A percentile compares a stretch with the other conserved stretches of the same genome.
These are phyloP conservation scores for Stachybotrys elegans DNA, from an alignment of 2,329 filamentous ascomycete species.

Conservation along the genomic window DNA sequence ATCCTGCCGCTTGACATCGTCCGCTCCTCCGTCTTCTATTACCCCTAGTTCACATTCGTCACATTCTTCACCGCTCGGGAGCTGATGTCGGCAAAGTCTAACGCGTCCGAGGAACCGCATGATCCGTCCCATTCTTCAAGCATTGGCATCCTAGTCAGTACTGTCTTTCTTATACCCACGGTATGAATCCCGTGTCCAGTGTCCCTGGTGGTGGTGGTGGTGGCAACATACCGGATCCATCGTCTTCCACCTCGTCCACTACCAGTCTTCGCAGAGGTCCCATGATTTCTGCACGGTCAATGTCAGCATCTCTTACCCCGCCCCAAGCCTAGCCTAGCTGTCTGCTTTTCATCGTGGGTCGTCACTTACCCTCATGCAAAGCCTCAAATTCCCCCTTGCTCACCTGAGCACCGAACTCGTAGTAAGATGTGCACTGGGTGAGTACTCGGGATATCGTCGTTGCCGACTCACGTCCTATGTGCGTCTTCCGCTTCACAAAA, in stretches of 20 bases:
- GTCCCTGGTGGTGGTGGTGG: conserved; percentile 14
- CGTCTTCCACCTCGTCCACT: conserved; percentile 53
- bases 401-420: conserved; percentile 24
- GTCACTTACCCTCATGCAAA: conserved; percentile 20
- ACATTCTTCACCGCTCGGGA: conserved; percentile 36
- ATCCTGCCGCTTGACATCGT: no score
- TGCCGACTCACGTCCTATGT: conserved; percentile 38
- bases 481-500: conserved; percentile 35
- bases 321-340: no score
- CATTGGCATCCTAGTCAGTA: no score
- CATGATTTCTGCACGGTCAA: conserved; percentile 28
- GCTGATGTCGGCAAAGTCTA: conserved; percentile 44
- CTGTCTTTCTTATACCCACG: conserved; percentile 17
- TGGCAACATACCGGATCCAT: conserved; percentile 51
- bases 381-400: conserved; percentile 24
- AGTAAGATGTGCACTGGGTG: conserved; percentile 35
- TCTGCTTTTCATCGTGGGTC: no score
- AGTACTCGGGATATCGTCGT: conserved; percentile 37
- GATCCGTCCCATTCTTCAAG: conserved; percentile 51
- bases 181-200: conserved; percentile 15
- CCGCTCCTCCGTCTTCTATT: no score
- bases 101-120: conserved; percentile 48
- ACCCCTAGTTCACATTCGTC: conserved; percentile 29
- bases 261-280: conserved; percentile 48
- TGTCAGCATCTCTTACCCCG: conserved; percentile 5